Evolutionary conservation across 129 eudicot genomes (phyloP), one percentile per base, ranked within the genome.

Genomic region (Pseudognaphalium luteoalbum): DNA sequence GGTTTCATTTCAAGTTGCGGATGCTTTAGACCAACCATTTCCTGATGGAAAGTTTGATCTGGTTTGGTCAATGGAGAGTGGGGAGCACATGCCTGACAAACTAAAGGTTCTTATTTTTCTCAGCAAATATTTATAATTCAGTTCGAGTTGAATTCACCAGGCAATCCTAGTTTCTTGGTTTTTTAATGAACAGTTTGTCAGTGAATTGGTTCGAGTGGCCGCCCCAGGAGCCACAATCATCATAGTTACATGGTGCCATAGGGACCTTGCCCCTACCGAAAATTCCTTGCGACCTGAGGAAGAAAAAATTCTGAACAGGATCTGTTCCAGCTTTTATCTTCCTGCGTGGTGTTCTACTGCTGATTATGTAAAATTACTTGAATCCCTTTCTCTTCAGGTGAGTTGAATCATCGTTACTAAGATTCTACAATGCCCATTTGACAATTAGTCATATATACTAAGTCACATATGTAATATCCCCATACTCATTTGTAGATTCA

Each of bases 51-150:
- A 90, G 77, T 93, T 93, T 72, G 98, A 90, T 72, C 72, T 93
- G 70, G 96, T 90, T 66, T 90, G 97, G 97, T 93, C 98, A 62
- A 93, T 93, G 97, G 98, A 93, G 90, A 93, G 98, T 70, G 97
- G 95, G 44, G 98, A 93, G 51, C 98, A 93, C 86, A 93, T 93
- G 98, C 98, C 98, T 21, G 91, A 93, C 78, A 93, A 93, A 83
- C 59, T 60, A 62, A 87, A 90, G 97, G 98, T 93, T 82, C 28
- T 29, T 20, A 47, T 17, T 42, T 71, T 16, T n/a, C 29, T 44
- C n/a, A 1, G 66, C 2, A 32, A 75, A 3, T 63, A 3, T 71
- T 81, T 21, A 15, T 34, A 29, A 12, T 42, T 30, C 34, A 28
- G 57, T 72, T 56, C 19, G 12, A 68, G 25, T 62, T 68, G 7